Evolutionary conservation across 2,329 filamentous ascomycete species (phyloP).

Genomic region (Aspergillus fructus): DNA sequence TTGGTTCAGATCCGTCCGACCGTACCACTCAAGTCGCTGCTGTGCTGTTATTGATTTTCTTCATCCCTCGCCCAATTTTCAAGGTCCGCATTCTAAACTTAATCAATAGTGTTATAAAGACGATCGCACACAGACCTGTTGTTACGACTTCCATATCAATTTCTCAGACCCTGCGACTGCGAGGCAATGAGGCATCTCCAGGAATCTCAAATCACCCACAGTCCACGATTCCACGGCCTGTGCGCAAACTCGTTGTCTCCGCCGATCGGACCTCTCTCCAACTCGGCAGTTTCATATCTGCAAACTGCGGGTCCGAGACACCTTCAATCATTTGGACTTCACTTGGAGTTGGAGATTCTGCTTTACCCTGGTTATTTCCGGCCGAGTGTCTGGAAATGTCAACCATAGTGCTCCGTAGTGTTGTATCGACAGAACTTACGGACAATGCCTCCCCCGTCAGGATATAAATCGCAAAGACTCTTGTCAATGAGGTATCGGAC

Average conservation of each 20-base stretch:
- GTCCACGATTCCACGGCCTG: neutral
- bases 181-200: too few species aligned
- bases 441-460: too few species aligned
- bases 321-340: neutral
- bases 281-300: neutral
- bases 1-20: constrained; percentile 2
- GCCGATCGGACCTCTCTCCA: constrained; percentile 24
- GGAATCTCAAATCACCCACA: neutral
- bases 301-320: constrained; percentile 11
- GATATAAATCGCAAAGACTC: too few species aligned
- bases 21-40: neutral
- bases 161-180: neutral
- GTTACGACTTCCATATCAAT: neutral
- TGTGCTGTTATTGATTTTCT: too few species aligned
- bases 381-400: too few species aligned
- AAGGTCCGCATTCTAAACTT: too few species aligned
- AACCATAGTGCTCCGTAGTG: too few species aligned
- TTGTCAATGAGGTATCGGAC: too few species aligned
- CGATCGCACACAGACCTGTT: neutral
- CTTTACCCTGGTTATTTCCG: too few species aligned
- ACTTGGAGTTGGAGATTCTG: neutral
- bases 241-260: neutral
- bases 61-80: too few species aligned
- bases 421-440: too few species aligned
- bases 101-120: neutral